Evolutionary conservation across 192 early-diverging fungal species (phyloP), one percentile per base, ranked within the genome.

Genomic region (Coemansia sp.): DNA sequence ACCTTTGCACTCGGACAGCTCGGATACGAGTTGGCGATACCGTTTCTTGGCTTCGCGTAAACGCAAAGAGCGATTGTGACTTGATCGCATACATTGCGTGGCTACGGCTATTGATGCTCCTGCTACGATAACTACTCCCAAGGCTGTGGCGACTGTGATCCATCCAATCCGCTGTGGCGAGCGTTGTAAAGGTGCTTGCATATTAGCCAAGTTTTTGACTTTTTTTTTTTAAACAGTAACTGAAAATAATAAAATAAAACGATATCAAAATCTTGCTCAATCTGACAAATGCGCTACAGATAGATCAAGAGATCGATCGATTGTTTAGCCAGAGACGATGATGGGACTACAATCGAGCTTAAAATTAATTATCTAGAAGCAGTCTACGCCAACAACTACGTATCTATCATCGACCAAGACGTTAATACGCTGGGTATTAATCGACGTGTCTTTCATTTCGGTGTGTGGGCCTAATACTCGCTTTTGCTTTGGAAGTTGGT

Each of bases 1-100:
- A 3, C 73, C 70, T 20, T 83, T 83, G 66, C 81, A 75, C 36
- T 75, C 81, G 20, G 70, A 72, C 1, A 83, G 73, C 39, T 83
- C 76, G 12, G 58, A 36, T 7, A 83, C 13, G 2, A 83, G 65
- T 3, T 46, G 53, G 12, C 73, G 69, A 57, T 78, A 78, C 57
- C 70, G 74, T 49, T 46, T 53, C 43, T 72, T 69, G 34, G 81
- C 81, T 12, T 57, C 67, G 44, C 81, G 75, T 5, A 70, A 16
- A 22, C 70, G 73, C 68, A 63, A 36, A 6, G 73, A 69, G 31
- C 55, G 58, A 22, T 68, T 64, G 50, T 83, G 81, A 40, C 70
- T 73, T 1, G 71, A 64, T 22, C 65, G 64, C 18, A 83, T 22
- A 33, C 72, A 78, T 24, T 52, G 71, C n/a, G 70, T 46, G 8